Evolutionary conservation across 495 filamentous ascomycete genomes (phyloP), one percentile per base, ranked within the genome.

Genomic region (Usnea hakonensis): DNA sequence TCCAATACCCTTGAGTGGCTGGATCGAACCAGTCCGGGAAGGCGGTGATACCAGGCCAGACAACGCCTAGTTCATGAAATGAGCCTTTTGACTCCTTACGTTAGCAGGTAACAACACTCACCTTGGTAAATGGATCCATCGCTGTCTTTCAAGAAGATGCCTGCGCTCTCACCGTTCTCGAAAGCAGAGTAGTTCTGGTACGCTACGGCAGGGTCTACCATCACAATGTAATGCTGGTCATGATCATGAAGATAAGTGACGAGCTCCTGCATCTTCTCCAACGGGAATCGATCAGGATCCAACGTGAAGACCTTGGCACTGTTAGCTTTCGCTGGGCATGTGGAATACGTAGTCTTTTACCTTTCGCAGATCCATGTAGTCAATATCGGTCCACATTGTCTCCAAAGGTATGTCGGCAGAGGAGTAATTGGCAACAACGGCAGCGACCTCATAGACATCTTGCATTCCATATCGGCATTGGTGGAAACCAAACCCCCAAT

Each of bases 361-460:
- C 63, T 75, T 77, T 70, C 87, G 75, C 14, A 67, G 64, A 67
- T 85, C 78, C 87, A 91, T 90, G 71, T 92, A 90, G 68, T 91
- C 84, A 55, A 93, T 93, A 68, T 93, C 89, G 5, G 87, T 93
- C 90, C 90, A 95, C 85, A 91, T 90, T 0, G 88, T 91, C 72
- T 96, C 90, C 10, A 96, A 75, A 0, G 90, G 90, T 64, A 95
- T 95, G 10, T 73, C 73, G 14, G 90, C 89, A 36, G 76, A 70
- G 61, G 82, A 87, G 75, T 95, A 94, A 71, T 94, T 95, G 55
- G 84, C 81, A 28, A 94, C 83, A 2, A 86, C 88, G 67, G 90
- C 90, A 30, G 89, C 89, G 35, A 94, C 83, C 40, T 89, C 85
- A 63, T 82, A 92, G 55, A 85, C 81, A 75, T 93, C 89, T 36